These are phyloP conservation scores for Beauveria medogensis DNA, from an alignment of 2,329 filamentous ascomycete species.

Conservation along the genomic window DNA sequence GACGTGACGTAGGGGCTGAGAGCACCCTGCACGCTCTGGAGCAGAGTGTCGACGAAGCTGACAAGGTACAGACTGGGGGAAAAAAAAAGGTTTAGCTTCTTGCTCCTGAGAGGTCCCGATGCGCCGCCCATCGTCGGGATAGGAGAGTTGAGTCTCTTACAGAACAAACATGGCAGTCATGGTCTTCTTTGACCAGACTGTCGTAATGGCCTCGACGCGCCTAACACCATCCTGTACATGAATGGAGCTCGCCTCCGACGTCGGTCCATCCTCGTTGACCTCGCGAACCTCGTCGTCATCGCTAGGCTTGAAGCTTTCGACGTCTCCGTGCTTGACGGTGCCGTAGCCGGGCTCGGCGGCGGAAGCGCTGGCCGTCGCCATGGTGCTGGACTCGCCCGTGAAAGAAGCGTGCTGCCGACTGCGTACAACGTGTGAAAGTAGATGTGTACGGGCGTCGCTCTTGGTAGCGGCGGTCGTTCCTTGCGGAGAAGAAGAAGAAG, in stretches of 20 bases:
- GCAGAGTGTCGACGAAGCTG: conserved; percentile 28
- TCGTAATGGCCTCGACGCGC: conserved; percentile 30
- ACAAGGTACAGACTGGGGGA: conserved; percentile 30
- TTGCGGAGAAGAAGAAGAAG: neutral
- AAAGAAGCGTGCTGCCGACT: neutral
- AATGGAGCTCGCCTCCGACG: conserved; percentile 14
- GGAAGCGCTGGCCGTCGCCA: neutral
- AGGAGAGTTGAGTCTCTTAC: conserved; percentile 20
- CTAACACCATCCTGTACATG: conserved; percentile 29
- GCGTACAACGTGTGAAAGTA: neutral
- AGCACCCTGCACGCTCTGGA: conserved; percentile 33
- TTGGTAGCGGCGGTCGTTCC: neutral
- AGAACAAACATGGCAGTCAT: conserved; percentile 28
- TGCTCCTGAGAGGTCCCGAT: too few relatives aligned
- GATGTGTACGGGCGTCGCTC: neutral
- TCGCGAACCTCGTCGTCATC: conserved; percentile 11
- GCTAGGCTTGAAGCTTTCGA: neutral
- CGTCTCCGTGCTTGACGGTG: neutral
- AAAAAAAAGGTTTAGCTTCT: neutral
- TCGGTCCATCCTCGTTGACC: neutral
- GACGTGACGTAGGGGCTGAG: conserved; percentile 59
- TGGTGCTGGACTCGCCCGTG: neutral
- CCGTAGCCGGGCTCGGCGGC: neutral
- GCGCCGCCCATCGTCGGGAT: too few relatives aligned
- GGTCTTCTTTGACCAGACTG: conserved; percentile 28